Base-by-base conservation (phyloP, 768 basidiomycete species). In the Tricholoma furcatifolium region DNA sequence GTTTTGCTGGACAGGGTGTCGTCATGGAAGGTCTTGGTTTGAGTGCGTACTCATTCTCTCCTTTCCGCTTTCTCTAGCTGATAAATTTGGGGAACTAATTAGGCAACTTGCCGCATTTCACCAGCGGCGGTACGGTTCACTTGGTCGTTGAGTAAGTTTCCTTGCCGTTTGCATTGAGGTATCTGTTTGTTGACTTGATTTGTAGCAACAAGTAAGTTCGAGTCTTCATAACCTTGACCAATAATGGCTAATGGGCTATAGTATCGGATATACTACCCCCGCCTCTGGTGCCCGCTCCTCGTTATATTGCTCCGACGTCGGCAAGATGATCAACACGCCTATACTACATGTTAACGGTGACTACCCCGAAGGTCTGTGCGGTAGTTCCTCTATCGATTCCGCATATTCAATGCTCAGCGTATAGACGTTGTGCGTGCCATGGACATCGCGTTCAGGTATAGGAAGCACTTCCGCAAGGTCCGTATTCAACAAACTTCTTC, bases 321-420 rank as follows among this genome's bases (percentile, higher is more conserved):
- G 87, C 5, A 95, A 95, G 70, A 91, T 91, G 87, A 86, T 94
- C 60, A 87, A 91, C 53, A 85, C 90, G 0, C 94, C 93, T 1
- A 82, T 95, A 4, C 65, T 96, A 17, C 94, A 96, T 56, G 91
- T 94, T 54, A 97, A 95, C 57, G 93, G 93, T 5, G 94, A 97
- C 65, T 74, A 87, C 65, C 91, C 92, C 0, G 92, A 96, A 79
- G 91, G 90, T 74, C 47, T 15, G 48, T 14, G n/a, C 11, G 6
- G 72, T 41, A 46, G 53, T 39, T 20, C 18, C 11, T 21, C 53
- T 14, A 12, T 43, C 43, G 23, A 11, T 23, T 39, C 38, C 31
- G 17, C 10, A 14, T 11, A 10, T 43, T 50, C 23, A 10, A 32
- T 21, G 10, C 14, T 36, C 10, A 15, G 24, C 15, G 21, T 4